Conservation (phyloP, 192 early-diverging fungal genomes). For the Chytriomyces confervae region DNA sequence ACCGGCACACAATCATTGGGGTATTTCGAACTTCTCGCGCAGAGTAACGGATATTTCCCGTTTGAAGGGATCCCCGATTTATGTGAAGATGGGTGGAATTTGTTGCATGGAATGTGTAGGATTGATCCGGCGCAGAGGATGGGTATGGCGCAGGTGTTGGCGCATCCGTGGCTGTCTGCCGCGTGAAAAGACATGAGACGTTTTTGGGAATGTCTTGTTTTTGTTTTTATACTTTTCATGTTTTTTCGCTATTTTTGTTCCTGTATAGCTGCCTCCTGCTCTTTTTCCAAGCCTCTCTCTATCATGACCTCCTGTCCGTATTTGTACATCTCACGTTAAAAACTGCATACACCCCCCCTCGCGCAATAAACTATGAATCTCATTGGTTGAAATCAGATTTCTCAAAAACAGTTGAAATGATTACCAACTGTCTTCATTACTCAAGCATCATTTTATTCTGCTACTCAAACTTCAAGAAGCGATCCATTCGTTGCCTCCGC, state of each 20-base stretch:
- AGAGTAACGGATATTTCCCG: not conserved
- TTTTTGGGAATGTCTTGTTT: not conserved
- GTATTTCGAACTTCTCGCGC: not conserved
- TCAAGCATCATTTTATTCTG: too few species aligned
- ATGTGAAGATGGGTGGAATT: not conserved
- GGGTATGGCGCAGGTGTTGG: constrained; percentile 5
- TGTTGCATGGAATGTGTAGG: constrained; percentile 12
- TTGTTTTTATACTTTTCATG: not conserved
- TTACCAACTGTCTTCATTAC: too few species aligned
- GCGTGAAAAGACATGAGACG: not conserved
- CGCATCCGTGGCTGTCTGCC: constrained; percentile 10
- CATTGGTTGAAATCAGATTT: too few species aligned
- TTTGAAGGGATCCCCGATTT: constrained; percentile 17
- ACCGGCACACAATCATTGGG: too few species aligned
- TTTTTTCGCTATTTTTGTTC: not conserved
- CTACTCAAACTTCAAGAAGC: not conserved
- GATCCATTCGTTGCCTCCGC: not conserved
- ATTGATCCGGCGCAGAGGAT: not conserved
- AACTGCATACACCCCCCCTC: not conserved
- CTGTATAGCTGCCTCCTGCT: not conserved
- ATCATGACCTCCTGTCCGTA: not conserved
- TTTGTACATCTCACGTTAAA: not conserved
- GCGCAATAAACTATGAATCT: too few species aligned
- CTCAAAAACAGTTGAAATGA: too few species aligned
- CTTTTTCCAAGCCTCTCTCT: not conserved